Conservation (phyloP, 176 grass and related monocot genomes). For the Juncus effusus region DNA sequence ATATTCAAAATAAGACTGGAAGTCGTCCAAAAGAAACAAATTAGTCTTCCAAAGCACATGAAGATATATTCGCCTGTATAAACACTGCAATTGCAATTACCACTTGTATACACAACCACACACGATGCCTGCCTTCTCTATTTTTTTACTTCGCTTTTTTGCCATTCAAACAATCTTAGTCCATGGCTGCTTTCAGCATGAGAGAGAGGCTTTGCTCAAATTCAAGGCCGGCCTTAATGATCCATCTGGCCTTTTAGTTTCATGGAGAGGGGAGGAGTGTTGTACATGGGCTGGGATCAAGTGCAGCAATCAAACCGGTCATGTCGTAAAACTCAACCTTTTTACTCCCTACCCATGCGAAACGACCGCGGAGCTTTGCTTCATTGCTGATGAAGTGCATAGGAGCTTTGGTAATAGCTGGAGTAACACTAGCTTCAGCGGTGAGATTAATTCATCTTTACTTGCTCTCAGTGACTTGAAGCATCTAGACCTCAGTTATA, state of each 20-base stretch:
- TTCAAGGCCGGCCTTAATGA: slow-evolving; percentile 29
- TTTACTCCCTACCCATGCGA: neutral
- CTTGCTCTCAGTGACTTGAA: slow-evolving; percentile 7
- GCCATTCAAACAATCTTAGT: neutral
- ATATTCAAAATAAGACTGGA: too few species aligned
- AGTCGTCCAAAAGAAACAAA: too few species aligned
- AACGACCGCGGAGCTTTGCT: neutral
- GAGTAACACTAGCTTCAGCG: neutral
- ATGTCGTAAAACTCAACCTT: slow-evolving; percentile 13
- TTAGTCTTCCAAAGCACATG: too few species aligned
- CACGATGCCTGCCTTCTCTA: too few species aligned
- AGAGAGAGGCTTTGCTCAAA: slow-evolving; percentile 28
- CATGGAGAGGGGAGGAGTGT: slow-evolving; percentile 33
- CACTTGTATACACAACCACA: too few species aligned
- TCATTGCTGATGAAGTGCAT: neutral
- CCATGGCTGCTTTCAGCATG: neutral
- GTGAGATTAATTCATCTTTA: slow-evolving; percentile 33
- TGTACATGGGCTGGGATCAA: slow-evolving; percentile 32
- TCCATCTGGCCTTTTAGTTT: neutral
- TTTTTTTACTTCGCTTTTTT: neutral
- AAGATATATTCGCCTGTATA: too few species aligned
- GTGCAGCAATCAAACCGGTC: slow-evolving; percentile 26
- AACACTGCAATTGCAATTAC: too few species aligned
- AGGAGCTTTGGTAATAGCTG: too few species aligned
- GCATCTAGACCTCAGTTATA: slow-evolving; percentile 35